Evolutionary conservation across 768 basidiomycete species (phyloP).

Genomic region (Mycena vulgaris): DNA sequence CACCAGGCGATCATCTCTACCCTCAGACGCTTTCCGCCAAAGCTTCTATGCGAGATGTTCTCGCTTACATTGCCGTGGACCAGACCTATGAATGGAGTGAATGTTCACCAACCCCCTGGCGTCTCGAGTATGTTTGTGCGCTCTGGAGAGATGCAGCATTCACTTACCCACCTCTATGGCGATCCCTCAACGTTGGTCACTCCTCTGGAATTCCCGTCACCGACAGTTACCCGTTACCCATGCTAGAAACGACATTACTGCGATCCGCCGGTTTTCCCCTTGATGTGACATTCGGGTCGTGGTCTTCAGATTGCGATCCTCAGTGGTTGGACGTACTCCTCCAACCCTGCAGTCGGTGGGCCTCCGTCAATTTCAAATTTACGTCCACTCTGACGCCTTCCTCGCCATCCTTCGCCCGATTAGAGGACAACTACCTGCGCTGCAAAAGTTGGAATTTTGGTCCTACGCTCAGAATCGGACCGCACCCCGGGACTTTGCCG

Average conservation of each 20-base stretch:
- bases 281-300: not conserved
- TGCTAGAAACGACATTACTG: slow-evolving; percentile 6
- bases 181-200: not conserved
- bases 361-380: not conserved
- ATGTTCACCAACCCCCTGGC: slow-evolving; percentile 2
- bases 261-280: not conserved
- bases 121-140: slow-evolving; percentile 9
- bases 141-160: not conserved
- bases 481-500: not conserved
- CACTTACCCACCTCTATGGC: not conserved
- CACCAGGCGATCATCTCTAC: not conserved
- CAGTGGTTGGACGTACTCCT: not conserved
- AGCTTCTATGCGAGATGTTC: slow-evolving; percentile 7
- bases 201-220: not conserved
- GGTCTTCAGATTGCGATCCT: not conserved
- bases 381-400: not conserved
- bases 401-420: not conserved
- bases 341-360: not conserved
- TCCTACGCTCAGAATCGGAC: too few species aligned
- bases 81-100: not conserved
- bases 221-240: not conserved
- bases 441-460: not conserved
- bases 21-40: not conserved
- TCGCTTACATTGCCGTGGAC: not conserved
- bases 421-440: not conserved